phyloP scores from a whole-genome alignment of 345 rosid species.

The Xanthoceras sorbifolium region DNA sequence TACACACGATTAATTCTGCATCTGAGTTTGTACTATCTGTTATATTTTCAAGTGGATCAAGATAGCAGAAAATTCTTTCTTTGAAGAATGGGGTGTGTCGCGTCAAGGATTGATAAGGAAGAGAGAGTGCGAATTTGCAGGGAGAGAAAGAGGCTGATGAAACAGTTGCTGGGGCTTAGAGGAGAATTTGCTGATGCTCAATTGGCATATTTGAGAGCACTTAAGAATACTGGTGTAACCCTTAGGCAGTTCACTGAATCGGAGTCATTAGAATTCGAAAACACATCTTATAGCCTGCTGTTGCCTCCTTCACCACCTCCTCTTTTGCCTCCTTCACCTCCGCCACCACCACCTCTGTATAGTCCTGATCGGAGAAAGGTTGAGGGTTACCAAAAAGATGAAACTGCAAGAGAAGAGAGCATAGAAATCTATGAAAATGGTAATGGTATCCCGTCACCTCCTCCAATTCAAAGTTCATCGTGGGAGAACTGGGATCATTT shows the following conservation, averaged over 20 bases:
- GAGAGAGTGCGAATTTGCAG: constrained; percentile 71
- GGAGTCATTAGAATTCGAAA: constrained; percentile 69
- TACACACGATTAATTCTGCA: constrained; percentile 8
- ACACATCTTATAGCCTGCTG: constrained; percentile 35
- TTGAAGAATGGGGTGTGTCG: constrained; percentile 80
- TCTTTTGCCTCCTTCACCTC: constrained; percentile 65
- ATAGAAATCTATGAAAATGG: constrained; percentile 39
- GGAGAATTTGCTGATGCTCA: constrained; percentile 84
- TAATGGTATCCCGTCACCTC: constrained; percentile 44
- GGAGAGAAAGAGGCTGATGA: constrained; percentile 87
- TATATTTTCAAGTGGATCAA: constrained; percentile 11
- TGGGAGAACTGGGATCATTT: constrained; percentile 61
- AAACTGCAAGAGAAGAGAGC: constrained; percentile 41
- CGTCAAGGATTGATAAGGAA: constrained; percentile 77
- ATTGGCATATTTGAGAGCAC: constrained; percentile 69
- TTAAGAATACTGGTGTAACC: constrained; percentile 85
- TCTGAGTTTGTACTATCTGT: constrained; percentile 4
- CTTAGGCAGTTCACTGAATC: constrained; percentile 93
- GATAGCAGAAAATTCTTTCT: background rate
- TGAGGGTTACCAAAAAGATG: constrained; percentile 30
- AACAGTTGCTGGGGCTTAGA: constrained; percentile 60
- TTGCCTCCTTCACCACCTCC: constrained; percentile 52
- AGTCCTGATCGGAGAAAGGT: constrained; percentile 56
- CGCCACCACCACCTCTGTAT: constrained; percentile 79
- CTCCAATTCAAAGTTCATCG: constrained; percentile 40